Conservation (phyloP, 2,329 filamentous ascomycete genomes). For the Coniochaeta pulveracea region DNA sequence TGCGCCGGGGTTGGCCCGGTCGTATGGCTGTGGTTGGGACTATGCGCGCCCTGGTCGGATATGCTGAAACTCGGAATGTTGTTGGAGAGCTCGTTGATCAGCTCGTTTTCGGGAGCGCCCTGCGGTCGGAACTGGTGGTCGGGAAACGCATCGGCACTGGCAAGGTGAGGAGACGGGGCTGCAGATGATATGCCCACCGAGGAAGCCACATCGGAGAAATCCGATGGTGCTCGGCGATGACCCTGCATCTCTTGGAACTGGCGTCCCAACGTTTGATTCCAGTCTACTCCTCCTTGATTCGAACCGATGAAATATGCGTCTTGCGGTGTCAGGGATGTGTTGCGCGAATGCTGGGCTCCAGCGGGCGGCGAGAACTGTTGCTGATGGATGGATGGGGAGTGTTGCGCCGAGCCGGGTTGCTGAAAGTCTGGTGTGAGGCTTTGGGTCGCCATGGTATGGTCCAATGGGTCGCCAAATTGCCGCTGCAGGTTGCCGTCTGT, state of each 20-base stretch:
- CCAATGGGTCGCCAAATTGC: slow-evolving; percentile 34
- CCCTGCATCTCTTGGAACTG: slow-evolving; percentile 69
- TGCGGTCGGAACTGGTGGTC: slow-evolving; percentile 72
- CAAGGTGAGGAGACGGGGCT: slow-evolving; percentile 71
- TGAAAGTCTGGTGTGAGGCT: slow-evolving; percentile 36
- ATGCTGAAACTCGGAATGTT: slow-evolving; percentile 73
- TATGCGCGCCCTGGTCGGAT: slow-evolving; percentile 56
- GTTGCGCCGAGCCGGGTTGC: slow-evolving; percentile 35
- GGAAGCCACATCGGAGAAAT: slow-evolving; percentile 84
- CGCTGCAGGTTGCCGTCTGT: slow-evolving; percentile 35
- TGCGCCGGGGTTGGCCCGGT: slow-evolving; percentile 74
- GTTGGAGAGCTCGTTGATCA: slow-evolving; percentile 71
- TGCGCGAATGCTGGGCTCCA: slow-evolving; percentile 36
- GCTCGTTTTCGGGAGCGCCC: slow-evolving; percentile 54
- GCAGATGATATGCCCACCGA: no score
- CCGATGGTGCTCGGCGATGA: slow-evolving; percentile 81
- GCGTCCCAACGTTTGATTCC: slow-evolving; percentile 28
- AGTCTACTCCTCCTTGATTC: no score
- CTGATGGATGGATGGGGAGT: slow-evolving; percentile 46
- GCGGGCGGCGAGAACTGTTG: slow-evolving; percentile 41
- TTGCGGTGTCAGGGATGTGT: slow-evolving; percentile 45
- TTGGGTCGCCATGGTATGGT: slow-evolving; percentile 44
- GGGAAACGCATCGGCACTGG: slow-evolving; percentile 62
- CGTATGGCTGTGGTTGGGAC: slow-evolving; percentile 47
- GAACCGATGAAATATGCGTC: no score